Evolutionary conservation across 139 green algal species (phyloP), one percentile per base, ranked within the genome.

Genomic region (Marvania coccoides): DNA sequence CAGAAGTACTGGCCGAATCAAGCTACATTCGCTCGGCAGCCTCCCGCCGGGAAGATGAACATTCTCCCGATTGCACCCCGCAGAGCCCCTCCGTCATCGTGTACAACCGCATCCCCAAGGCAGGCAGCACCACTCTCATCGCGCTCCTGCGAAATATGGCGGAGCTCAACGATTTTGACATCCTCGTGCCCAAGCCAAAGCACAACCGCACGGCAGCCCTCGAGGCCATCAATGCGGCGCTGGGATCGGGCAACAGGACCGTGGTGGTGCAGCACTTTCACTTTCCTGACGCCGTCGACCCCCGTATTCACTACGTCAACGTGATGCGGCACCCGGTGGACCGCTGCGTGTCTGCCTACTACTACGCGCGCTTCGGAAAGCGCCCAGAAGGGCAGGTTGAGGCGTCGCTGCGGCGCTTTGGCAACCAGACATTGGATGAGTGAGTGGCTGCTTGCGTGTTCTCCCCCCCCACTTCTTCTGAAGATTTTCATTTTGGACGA

Each of bases 91-190:
- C 24, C 3, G 59, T 53, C 6, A 15, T 66, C 3, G 13, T 66
- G 12, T 66, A 66, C 34, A 66, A 66, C 39, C 40, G 59, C 24
- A 14, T 66, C 4, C 59, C 59, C 12, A 66, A 66, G 37, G 59
- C 59, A 40, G 59, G 59, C 14, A 40, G 26, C 37, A 46, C 59
- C 24, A 47, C 59, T 45, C 38, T 66, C 26, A 66, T 36, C n/a
- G 38, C 23, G n/a, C 23, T 66, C 12, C 34, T 66, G 19, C 38
- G 14, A 28, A 24, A 53, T 3, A 9, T 66, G 13, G 26, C 34
- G 36, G 30, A 26, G 24, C 54, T 39, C 13, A 15, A 66, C 13
- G 14, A 56, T 26, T 66, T 66, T 14, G 37, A 48, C 15, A 46
- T 64, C 37, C 24, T 64, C 12, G n/a, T 64, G 26, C 57, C 57